Evolutionary conservation across 148 eudicot species (phyloP).

Genomic region (Silene latifolia): DNA sequence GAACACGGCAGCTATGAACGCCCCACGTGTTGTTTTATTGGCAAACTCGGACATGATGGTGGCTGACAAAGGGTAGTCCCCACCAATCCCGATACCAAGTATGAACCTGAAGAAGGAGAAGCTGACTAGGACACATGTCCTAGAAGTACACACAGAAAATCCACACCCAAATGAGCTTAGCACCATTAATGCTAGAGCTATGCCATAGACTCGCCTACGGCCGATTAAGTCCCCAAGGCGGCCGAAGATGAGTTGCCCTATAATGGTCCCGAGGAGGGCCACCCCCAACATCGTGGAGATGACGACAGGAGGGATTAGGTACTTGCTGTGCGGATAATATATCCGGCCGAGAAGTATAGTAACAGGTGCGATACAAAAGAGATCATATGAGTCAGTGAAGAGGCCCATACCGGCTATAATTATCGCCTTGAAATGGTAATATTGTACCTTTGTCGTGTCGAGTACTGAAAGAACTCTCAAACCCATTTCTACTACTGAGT

Average conservation of each 20-base stretch:
- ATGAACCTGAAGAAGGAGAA: constrained; percentile 46
- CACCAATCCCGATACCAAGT: constrained; percentile 56
- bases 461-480: constrained; percentile 49
- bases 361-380: constrained; percentile 51
- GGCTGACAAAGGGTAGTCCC: constrained; percentile 65
- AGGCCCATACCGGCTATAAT: constrained; percentile 72
- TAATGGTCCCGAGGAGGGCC: constrained; percentile 41
- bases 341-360: constrained; percentile 43
- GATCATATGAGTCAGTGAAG: constrained; percentile 66
- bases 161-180: constrained; percentile 53
- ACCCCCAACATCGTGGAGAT: constrained; percentile 33
- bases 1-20: constrained; percentile 61
- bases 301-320: constrained; percentile 21
- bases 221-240: constrained; percentile 48
- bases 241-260: constrained; percentile 54
- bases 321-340: constrained; percentile 29
- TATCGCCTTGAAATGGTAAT: constrained; percentile 66
- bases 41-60: constrained; percentile 71
- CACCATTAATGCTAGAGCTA: constrained; percentile 43
- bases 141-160: constrained; percentile 38
- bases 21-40: constrained; percentile 51
- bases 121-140: constrained; percentile 31
- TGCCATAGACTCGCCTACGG: constrained; percentile 44
- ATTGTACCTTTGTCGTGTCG: constrained; percentile 54
- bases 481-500: constrained; percentile 37